Percentiles rank a stretch among this genome's conserved stretches.
Evolutionary conservation across 2,329 filamentous ascomycete genomes (phyloP).

Genomic region (Trichoderma koningiopsis): DNA sequence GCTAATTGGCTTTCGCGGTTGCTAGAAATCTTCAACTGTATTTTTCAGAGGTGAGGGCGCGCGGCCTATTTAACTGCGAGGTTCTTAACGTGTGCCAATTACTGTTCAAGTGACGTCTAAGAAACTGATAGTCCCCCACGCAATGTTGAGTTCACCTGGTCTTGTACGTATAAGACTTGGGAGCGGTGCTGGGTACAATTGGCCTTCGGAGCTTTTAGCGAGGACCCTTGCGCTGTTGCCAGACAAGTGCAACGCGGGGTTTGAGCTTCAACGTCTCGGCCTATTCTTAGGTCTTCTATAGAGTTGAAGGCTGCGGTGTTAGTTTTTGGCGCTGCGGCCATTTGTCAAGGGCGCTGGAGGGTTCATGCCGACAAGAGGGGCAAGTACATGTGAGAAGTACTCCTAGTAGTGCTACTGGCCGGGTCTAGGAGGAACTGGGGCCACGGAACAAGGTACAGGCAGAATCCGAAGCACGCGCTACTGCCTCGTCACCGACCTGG

Average conservation of each 20-base stretch:
- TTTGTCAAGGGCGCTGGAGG: background rate
- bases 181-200: background rate
- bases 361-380: constrained; percentile 5
- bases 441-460: background rate
- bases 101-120: background rate
- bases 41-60: background rate
- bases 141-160: background rate
- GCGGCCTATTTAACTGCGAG: background rate
- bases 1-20: background rate
- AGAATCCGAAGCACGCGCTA: constrained; percentile 13
- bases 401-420: background rate
- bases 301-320: background rate
- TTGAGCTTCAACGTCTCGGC: background rate
- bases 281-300: background rate
- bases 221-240: background rate
- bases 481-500: constrained; percentile 34
- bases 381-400: background rate
- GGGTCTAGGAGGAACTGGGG: background rate
- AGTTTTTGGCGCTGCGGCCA: background rate
- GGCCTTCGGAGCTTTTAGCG: background rate
- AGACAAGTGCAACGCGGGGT: constrained; percentile 11
- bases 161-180: background rate
- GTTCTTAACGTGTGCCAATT: background rate
- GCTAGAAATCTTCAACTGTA: background rate
- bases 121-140: background rate